phyloP scores from a whole-genome alignment of 345 rosid genomes.

The Boechera stricta region DNA sequence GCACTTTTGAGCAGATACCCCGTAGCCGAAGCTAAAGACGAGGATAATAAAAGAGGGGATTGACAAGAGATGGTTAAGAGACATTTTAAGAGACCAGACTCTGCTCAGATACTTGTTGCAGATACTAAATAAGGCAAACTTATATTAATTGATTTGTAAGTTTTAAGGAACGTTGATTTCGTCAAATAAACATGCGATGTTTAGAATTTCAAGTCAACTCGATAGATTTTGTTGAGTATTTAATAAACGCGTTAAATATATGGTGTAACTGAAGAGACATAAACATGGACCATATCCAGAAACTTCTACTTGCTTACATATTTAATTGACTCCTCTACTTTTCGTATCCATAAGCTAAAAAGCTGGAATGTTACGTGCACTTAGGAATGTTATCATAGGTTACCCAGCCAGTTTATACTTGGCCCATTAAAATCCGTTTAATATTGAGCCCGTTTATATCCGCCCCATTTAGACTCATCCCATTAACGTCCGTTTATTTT shows the following conservation, averaged over 20 bases:
- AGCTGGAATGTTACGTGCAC: not conserved
- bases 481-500: no score
- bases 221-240: not conserved
- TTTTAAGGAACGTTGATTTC: constrained; percentile 8
- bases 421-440: no score
- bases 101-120: not conserved
- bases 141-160: not conserved
- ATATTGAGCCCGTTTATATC: no score
- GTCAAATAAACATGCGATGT: not conserved
- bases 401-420: no score
- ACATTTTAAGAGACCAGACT: constrained; percentile 1
- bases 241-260: not conserved
- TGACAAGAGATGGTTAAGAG: not conserved
- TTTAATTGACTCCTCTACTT: not conserved
- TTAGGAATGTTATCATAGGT: no score
- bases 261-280: not conserved
- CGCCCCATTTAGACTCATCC: no score
- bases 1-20: constrained; percentile 18
- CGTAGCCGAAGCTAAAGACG: constrained; percentile 2
- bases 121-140: not conserved
- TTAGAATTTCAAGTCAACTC: not conserved
- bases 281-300: not conserved
- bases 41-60: constrained; percentile 23
- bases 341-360: not conserved
- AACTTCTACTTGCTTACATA: not conserved